Conservation (phyloP, 176 grass and related monocot genomes). For the Aegilops sharonensis region DNA sequence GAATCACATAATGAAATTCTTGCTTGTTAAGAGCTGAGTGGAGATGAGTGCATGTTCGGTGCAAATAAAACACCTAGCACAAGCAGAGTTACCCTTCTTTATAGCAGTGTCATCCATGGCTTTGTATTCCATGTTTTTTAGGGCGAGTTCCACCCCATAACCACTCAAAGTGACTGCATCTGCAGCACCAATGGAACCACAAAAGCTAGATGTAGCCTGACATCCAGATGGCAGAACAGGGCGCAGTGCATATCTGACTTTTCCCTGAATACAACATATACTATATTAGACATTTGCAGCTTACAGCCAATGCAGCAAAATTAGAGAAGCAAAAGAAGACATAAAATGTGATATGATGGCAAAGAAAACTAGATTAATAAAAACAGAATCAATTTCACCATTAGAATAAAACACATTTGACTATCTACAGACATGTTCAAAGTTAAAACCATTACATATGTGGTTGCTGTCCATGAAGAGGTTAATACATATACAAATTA, state of each 20-base stretch:
- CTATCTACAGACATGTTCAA: constrained; percentile 12
- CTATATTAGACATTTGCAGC: constrained; percentile 23
- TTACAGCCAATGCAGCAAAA: neutral
- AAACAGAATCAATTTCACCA: neutral
- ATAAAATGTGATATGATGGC: neutral
- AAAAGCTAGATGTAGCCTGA: constrained; percentile 66
- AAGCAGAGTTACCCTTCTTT: constrained; percentile 68
- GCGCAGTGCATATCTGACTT: constrained; percentile 80
- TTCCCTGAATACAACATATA: constrained; percentile 58
- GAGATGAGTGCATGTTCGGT: neutral
- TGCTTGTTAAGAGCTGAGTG: neutral
- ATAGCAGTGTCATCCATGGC: constrained; percentile 93
- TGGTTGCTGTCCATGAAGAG: constrained; percentile 4
- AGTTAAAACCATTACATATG: neutral
- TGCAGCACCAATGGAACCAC: constrained; percentile 75
- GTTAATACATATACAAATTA: constrained; percentile 22
- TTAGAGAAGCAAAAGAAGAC: constrained; percentile 25
- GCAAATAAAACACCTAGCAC: constrained; percentile 20
- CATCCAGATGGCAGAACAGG: constrained; percentile 87
- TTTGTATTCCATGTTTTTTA: constrained; percentile 99
- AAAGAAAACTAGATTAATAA: constrained; percentile 16
- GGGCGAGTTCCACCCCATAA: constrained; percentile 95
- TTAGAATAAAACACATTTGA: constrained; percentile 1
- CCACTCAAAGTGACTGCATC: constrained; percentile 94
- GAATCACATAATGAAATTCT: neutral